Base-by-base conservation (phyloP, 805 yeast genomes). In the Monosporozyma siamensis region DNA sequence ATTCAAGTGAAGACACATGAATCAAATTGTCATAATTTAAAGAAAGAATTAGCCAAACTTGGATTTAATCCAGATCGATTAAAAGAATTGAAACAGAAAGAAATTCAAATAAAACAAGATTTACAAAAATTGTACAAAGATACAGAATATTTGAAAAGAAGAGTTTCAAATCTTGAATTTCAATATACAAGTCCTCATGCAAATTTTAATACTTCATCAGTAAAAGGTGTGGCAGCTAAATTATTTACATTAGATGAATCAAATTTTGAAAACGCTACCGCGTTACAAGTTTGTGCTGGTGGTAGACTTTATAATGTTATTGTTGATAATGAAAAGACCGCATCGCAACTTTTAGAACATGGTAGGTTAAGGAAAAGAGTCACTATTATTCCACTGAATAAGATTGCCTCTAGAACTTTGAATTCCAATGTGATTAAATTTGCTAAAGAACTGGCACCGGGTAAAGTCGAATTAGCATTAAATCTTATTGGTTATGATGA, bases 201-300 rank as follows among this genome's bases (percentile, higher is more conserved):
- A 1, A 63, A 74, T 39, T 85, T 89, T 54, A 65, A 82, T 52
- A 62, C 75, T 3, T 49, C 59, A 1, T 69, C 81, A 0, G 94
- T 92, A 3, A 81, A 79, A 55, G 99, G 99, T 36, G 75, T 88
- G 14, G 95, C 90, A 11, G 95, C 95, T 2, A 92, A 84, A 55
- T 65, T 92, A 39, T 87, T 94, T 57, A 63, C 70, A 1, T 58
- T 92, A 17, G 72, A 73, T 14, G 77, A 79, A 35, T 58, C 68
- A 1, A 75, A 81, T 39, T 58, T 64, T 42, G 73, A 75, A 21
- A 77, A 80, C 42, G 81, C 95, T 1, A 70, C 80, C 21, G 98
- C 99, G 1, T 67, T 92, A 27, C 97, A 92, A 62, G 82, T 86
- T 2, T 82, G 95, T 58, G 98, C 97, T 2, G 99, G 98, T 38